Percentiles rank a stretch among this genome's conserved stretches.
Evolutionary conservation across 257 asterid species (phyloP).

Genomic region (Fraxinus anomala): DNA sequence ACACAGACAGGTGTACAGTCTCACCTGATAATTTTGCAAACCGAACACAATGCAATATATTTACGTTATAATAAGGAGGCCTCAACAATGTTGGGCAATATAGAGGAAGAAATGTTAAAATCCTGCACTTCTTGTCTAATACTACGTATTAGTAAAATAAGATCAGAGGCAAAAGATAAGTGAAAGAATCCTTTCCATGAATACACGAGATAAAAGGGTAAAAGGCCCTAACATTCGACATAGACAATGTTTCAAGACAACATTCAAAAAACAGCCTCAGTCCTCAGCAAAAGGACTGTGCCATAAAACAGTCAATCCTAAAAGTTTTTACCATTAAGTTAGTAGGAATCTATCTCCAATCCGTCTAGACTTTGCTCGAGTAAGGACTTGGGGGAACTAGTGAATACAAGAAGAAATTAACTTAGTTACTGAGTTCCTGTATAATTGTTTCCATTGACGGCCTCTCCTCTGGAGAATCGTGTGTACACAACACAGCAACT

Average conservation of each 20-base stretch:
- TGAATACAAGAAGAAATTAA: constrained; percentile 12
- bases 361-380: constrained; percentile 15
- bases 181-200: constrained; percentile 13
- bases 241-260: constrained; percentile 27
- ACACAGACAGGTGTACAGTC: too few species aligned
- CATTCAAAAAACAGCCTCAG: constrained; percentile 29
- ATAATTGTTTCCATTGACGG: constrained; percentile 60
- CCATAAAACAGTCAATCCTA: constrained; percentile 19
- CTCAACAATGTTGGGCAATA: not conserved
- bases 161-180: not conserved
- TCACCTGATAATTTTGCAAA: too few species aligned
- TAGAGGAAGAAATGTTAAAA: not conserved
- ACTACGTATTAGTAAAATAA: not conserved
- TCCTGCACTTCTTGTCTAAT: too few species aligned
- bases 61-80: too few species aligned
- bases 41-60: too few species aligned
- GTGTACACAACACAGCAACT: constrained; percentile 63
- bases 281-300: constrained; percentile 19
- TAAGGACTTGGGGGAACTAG: not conserved
- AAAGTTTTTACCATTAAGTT: constrained; percentile 30
- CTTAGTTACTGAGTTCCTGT: constrained; percentile 39
- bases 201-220: constrained; percentile 30
- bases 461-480: constrained; percentile 72
- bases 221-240: constrained; percentile 25
- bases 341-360: constrained; percentile 38